These are phyloP conservation scores for Quercus phellos DNA, from an alignment of 331 rosid species.

Conservation along the genomic window DNA sequence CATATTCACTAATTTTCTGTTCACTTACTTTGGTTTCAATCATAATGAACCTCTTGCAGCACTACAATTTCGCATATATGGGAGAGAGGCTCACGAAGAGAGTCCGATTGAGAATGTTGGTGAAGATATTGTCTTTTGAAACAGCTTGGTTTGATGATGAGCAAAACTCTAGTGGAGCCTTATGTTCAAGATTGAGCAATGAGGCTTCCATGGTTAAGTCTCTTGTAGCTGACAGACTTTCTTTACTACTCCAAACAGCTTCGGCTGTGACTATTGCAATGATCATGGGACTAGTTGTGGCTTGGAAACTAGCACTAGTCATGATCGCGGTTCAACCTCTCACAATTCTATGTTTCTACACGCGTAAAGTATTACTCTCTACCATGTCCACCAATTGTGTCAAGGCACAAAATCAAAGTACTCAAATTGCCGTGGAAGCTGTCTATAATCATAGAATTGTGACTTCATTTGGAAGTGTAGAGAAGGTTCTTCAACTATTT, in stretches of 20 bases:
- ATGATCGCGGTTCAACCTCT: constrained; percentile 95
- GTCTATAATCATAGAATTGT: constrained; percentile 86
- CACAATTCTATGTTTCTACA: constrained; percentile 76
- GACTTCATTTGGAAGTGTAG: constrained; percentile 64
- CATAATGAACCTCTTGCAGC: constrained; percentile 69
- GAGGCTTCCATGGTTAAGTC: constrained; percentile 92
- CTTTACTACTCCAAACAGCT: constrained; percentile 71
- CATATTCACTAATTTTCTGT: constrained; percentile 59
- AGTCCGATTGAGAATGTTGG: constrained; percentile 64
- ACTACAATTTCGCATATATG: constrained; percentile 80
- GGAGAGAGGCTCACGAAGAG: constrained; percentile 74
- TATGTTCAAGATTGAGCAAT: constrained; percentile 79
- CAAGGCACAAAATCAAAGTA: constrained; percentile 79
- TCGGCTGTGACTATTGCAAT: constrained; percentile 88
- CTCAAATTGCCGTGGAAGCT: constrained; percentile 89
- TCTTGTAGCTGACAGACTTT: constrained; percentile 79
- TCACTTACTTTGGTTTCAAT: constrained; percentile 60
- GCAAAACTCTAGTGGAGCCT: constrained; percentile 70
- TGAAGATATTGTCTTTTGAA: constrained; percentile 78
- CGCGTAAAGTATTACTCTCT: constrained; percentile 75
- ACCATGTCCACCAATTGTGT: constrained; percentile 60
- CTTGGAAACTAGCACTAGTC: constrained; percentile 90
- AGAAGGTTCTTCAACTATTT: constrained; percentile 54
- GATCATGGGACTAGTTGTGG: constrained; percentile 79
- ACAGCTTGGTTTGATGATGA: constrained; percentile 95